A percentile compares a stretch with the other conserved stretches of the same genome.
These are phyloP conservation scores for Protea cynaroides DNA, from an alignment of 164 flowering plant species.

Conservation along the genomic window DNA sequence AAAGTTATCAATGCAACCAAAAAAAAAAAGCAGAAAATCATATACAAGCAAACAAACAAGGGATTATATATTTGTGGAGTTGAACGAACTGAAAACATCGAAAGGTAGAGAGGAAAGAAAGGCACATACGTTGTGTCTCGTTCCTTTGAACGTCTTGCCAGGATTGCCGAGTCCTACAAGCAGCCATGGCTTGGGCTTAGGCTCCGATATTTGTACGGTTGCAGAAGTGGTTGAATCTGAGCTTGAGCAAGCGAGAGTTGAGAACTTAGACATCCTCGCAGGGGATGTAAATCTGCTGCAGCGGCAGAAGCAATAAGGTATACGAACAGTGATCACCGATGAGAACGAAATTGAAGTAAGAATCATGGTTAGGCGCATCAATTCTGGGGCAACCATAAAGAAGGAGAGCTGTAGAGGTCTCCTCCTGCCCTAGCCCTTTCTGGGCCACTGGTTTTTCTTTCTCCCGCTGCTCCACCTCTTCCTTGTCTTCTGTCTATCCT, in stretches of 20 bases:
- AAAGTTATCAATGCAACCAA: no score
- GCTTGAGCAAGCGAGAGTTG: not conserved
- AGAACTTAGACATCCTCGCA: not conserved
- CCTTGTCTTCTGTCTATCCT: no score
- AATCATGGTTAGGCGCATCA: not conserved
- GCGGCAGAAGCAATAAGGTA: constrained; percentile 2
- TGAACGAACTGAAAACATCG: not conserved
- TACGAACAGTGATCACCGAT: constrained; percentile 1
- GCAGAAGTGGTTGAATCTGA: not conserved
- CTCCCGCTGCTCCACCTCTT: no score
- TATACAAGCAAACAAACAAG: no score
- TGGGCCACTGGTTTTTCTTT: no score
- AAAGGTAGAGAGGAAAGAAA: not conserved
- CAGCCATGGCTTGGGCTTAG: constrained; percentile 58
- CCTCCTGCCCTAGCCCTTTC: no score
- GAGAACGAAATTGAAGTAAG: not conserved
- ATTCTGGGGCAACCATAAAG: no score
- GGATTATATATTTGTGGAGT: no score
- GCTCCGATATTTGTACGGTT: constrained; percentile 3
- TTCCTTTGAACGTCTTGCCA: constrained; percentile 61
- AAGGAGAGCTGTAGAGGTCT: no score
- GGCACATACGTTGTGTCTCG: constrained; percentile 69
- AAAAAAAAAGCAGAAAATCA: no score
- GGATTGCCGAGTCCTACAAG: constrained; percentile 91
- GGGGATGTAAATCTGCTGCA: not conserved